Base-by-base conservation (phyloP, 2,329 filamentous ascomycete genomes). In the Colletotrichum abscissum region DNA sequence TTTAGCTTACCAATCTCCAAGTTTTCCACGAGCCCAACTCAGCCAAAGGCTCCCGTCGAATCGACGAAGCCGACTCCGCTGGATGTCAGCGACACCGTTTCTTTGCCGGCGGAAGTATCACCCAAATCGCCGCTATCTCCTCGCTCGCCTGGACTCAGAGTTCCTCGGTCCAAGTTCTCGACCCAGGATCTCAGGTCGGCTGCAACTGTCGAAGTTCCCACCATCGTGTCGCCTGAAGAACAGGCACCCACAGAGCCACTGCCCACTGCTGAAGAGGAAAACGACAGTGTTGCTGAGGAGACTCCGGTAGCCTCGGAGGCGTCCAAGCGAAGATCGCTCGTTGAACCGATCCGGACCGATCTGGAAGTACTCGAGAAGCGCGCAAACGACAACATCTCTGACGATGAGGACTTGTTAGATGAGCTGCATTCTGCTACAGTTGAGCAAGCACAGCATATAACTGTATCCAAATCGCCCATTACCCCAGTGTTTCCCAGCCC, bases 331-430 rank as follows among this genome's bases (percentile, higher is more conserved):
- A 85, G 80, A 69, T 75, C 79, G 22, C 68, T 78, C 11, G 78
- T 88, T 24, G 88, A 92, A 33, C 89, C 90, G 22, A 92, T 93
- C 64, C 84, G 82, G 49, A 91, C 89, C 3, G 84, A 88, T 73
- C 71, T 88, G 19, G 80, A 82, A 14, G 67, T 76, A 24, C 75
- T 79, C 16, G 81, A 81, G 30, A 81, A 79, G 66, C 78, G 76
- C 49, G 80, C 85, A 2, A 84, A 86, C 54, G 78, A 87, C 55
- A 88, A 89, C 79, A 83, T 90, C 54, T 88, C 83, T 30, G 92
- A 93, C n/a, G 94, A 96, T 80, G 94, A 97, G 79, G 92, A 91
- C 19, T 89, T 95, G 75, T 93, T 97, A 89, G 93, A 97, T 70
- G 95, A 97, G 82, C 84, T 97, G 68, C 93, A 94, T 77, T 93